Evolutionary conservation across 768 basidiomycete genomes (phyloP).

Genomic region (Cystofilobasidium bisporidii): DNA sequence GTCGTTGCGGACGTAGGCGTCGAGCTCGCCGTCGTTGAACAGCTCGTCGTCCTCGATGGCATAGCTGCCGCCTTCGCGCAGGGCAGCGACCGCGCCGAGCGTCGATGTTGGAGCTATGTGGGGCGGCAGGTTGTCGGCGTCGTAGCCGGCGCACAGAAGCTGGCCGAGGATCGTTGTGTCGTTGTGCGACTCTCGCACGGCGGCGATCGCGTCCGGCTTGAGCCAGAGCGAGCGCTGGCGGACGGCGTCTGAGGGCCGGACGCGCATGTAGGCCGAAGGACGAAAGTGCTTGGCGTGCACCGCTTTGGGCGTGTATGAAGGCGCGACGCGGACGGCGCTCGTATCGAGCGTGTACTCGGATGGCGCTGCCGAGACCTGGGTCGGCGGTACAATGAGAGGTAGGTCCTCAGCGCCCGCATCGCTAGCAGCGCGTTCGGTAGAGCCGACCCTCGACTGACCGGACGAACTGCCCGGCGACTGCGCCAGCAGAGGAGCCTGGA

Average conservation of each 20-base stretch:
- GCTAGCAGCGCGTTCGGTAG: no score
- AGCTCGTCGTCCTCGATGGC: constrained; percentile 24
- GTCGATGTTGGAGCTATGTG: constrained; percentile 10
- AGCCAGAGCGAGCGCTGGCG: constrained; percentile 13
- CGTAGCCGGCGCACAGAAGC: constrained; percentile 13
- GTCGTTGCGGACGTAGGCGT: constrained; percentile 17
- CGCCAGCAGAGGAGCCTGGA: no score
- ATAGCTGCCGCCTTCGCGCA: constrained; percentile 4
- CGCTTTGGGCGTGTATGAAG: neutral
- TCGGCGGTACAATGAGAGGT: no score
- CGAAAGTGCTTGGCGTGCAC: constrained; percentile 4
- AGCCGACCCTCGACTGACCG: no score
- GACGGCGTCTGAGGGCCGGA: neutral
- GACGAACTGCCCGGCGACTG: no score
- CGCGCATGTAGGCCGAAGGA: constrained; percentile 24
- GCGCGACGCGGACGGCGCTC: neutral
- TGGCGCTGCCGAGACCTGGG: no score
- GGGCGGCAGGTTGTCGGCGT: constrained; percentile 8
- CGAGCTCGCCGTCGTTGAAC: constrained; percentile 26
- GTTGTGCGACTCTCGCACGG: constrained; percentile 6
- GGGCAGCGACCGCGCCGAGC: constrained; percentile 21
- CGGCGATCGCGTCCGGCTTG: constrained; percentile 8
- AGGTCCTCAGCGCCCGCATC: no score
- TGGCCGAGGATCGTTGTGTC: constrained; percentile 13
- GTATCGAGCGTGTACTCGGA: no score